phyloP scores from a whole-genome alignment of 768 basidiomycete genomes.

The Tylopilus sp. region DNA sequence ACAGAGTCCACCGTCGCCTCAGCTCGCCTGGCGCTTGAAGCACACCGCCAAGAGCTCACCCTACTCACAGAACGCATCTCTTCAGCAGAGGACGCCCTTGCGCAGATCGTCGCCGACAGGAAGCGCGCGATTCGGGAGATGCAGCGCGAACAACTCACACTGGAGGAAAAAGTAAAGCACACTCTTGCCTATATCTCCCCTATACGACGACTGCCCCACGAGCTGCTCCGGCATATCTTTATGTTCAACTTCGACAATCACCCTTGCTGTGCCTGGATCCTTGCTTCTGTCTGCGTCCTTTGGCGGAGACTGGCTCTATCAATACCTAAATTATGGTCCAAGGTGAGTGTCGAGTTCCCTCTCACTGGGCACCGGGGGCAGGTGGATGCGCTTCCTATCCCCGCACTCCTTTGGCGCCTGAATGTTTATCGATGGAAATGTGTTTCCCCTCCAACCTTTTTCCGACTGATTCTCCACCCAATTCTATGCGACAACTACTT shows the following conservation, averaged over 20 bases:
- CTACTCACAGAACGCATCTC: constrained; percentile 46
- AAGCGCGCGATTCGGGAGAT: constrained; percentile 52
- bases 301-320: constrained; percentile 66
- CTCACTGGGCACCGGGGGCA: neutral
- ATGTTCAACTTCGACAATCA: constrained; percentile 63
- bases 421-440: constrained; percentile 15
- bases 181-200: constrained; percentile 69
- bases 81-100: constrained; percentile 52
- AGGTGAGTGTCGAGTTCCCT: constrained; percentile 43
- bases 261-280: constrained; percentile 73
- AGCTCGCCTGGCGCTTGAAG: constrained; percentile 47
- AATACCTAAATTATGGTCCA: constrained; percentile 75
- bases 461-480: neutral
- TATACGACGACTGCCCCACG: constrained; percentile 65
- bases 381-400: constrained; percentile 4
- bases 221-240: constrained; percentile 74
- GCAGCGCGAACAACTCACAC: constrained; percentile 41
- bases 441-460: constrained; percentile 4
- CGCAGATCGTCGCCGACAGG: constrained; percentile 55
- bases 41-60: constrained; percentile 23
- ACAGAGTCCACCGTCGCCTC: constrained; percentile 50
- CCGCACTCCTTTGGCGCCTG: constrained; percentile 15
- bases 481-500: constrained; percentile 2
- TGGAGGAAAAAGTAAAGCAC: constrained; percentile 48
- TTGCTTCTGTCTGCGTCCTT: constrained; percentile 61